Base-by-base conservation (phyloP, 2,329 filamentous ascomycete species). In the Aspergillus sojae region DNA sequence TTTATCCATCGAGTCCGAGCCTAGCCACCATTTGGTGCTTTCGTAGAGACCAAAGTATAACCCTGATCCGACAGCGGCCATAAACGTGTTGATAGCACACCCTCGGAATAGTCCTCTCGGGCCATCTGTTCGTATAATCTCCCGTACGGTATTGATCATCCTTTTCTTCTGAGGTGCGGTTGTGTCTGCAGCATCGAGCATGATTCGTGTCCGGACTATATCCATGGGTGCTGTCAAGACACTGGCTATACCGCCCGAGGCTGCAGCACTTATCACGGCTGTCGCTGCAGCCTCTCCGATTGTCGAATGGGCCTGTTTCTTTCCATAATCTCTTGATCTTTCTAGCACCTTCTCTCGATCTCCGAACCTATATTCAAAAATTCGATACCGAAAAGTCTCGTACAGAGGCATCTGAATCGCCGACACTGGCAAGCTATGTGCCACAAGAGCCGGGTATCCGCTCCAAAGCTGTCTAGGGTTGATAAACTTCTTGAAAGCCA, bases 41-140 rank as follows among this genome's bases (percentile, higher is more conserved):
- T 55, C 52, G 9, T 55, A 55, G 32, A 55, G 32, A 28, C 52
- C 52, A 55, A 55, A 55, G 16, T 55, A 55, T 26, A 55, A 26
- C 16, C 52, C 52, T 16, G 52, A 55, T n/a, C 52, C 52, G 14
- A 39, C n/a, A 26, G 32, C 52, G 2, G 36, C 6, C 32, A 55
- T 55, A 5, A 55, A 21, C 23, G 32, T 55, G n/a, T 39, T 39
- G 11, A 55, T 26, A 7, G 52, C 34, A 26, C 52, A 55, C 16
- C 52, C 52, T 55, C 52, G 30, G 32, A 39, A 55, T 16, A 55
- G 26, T 6, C 52, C 52, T 23, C 30, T 39, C 12, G 21, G 32
- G 7, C 52, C 52, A 55, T 55, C 52, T 1, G 32, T 32, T 23
- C 52, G 52, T 32, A 55, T 4, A 14, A 55, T 41, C 32, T 55